Conservation (phyloP, 2,329 filamentous ascomycete species). For the Zymoseptoria ardabiliae region DNA sequence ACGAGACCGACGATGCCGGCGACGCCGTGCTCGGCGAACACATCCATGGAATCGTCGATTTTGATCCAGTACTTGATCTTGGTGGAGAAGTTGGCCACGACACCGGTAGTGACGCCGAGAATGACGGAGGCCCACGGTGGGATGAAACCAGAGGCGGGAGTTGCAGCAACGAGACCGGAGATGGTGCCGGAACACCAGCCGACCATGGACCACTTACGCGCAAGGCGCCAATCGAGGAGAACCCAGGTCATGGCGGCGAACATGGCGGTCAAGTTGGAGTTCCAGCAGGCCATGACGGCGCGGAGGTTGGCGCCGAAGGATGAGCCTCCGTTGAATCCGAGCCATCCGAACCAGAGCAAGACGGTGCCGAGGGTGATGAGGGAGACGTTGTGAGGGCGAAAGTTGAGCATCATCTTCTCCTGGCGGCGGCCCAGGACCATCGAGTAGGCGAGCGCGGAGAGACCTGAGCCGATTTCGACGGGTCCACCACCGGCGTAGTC, state of each 20-base stretch:
- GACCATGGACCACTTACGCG: conserved; percentile 89
- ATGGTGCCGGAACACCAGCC: conserved; percentile 89
- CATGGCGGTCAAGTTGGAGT: conserved; percentile 87
- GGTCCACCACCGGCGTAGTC: conserved; percentile 96
- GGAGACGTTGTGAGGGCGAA: conserved; percentile 97
- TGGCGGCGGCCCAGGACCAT: conserved; percentile 92
- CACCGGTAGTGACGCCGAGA: conserved; percentile 54
- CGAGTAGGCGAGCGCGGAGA: conserved; percentile 90
- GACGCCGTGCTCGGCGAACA: conserved; percentile 83
- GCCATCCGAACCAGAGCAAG: conserved; percentile 97
- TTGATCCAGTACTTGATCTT: conserved; percentile 73
- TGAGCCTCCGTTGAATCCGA: conserved; percentile 98
- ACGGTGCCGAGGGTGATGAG: conserved; percentile 92
- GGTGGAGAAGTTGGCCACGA: conserved; percentile 76
- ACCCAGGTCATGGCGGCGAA: conserved; percentile 92
- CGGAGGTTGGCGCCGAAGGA: conserved; percentile 72
- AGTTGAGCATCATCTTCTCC: conserved; percentile 99
- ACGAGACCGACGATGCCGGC: conserved; percentile 75
- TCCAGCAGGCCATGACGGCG: conserved; percentile 96
- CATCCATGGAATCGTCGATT: conserved; percentile 81
- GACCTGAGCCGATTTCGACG: conserved; percentile 91
- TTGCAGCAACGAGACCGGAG: conserved; percentile 79
- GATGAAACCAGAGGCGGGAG: conserved; percentile 75
- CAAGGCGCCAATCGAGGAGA: conserved; percentile 88
- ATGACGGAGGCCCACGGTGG: conserved; percentile 56